Evolutionary conservation across 164 flowering plant genomes (phyloP).

Genomic region (Santalum album): DNA sequence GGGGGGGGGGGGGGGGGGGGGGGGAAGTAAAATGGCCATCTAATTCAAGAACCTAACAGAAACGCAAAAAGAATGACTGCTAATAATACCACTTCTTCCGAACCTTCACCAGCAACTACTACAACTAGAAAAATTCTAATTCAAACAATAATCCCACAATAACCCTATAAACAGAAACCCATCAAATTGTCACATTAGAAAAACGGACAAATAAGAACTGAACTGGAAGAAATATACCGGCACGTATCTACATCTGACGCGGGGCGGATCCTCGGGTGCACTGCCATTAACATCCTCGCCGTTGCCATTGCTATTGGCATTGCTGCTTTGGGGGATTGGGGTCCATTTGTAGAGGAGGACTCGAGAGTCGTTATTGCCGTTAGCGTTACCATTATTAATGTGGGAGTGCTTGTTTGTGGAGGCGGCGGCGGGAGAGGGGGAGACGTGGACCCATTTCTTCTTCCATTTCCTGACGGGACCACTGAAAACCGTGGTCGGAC

Average conservation of each 20-base stretch:
- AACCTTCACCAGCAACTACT: too few relatives aligned
- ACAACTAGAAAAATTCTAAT: too few relatives aligned
- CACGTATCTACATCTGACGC: conserved; percentile 58
- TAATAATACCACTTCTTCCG: too few relatives aligned
- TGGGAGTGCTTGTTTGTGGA: conserved; percentile 4
- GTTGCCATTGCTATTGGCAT: conserved; percentile 7
- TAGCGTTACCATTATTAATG: conserved; percentile 11
- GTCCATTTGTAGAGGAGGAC: conserved; percentile 88
- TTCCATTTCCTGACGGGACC: conserved; percentile 97
- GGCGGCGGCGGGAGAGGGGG: conserved; percentile 29
- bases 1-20: too few relatives aligned
- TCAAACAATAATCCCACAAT: too few relatives aligned
- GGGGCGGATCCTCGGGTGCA: conserved; percentile 52
- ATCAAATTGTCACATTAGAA: not conserved
- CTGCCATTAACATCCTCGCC: conserved; percentile 13
- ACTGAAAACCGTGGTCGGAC: conserved; percentile 80
- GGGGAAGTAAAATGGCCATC: too few relatives aligned
- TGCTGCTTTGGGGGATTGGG: conserved; percentile 38
- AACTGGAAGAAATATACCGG: conserved; percentile 56
- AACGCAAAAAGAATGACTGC: too few relatives aligned
- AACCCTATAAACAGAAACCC: not conserved
- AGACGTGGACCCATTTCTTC: conserved; percentile 81
- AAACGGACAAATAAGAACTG: not conserved
- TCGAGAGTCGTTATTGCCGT: conserved; percentile 56
- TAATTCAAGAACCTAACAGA: too few relatives aligned